Evolutionary conservation across 2,329 filamentous ascomycete species (phyloP), one percentile per base, ranked within the genome.

Genomic region (Claviceps citrina): DNA sequence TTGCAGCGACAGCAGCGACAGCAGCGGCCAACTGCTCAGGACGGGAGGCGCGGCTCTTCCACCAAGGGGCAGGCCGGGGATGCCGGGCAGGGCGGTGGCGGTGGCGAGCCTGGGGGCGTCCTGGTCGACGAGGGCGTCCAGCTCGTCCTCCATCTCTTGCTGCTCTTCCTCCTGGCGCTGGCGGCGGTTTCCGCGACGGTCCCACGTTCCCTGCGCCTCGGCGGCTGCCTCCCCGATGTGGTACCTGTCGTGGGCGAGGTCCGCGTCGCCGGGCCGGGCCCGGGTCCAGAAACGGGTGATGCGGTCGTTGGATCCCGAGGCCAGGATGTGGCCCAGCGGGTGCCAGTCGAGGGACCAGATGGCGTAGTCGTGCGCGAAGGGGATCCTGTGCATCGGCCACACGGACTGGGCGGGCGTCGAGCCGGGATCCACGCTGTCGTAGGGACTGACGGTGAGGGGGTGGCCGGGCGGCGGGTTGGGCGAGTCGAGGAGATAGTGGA

Each of bases 341-440:
- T 98, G 91, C 87, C 91, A 98, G 64, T 95, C 87, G 37, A 98
- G 72, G 15, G 87, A 93, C 91, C 91, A 98, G 47, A 98, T 91
- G 15, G 86, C 85, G 56, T 87, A 93, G 50, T 93, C 84, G 58
- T 98, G 91, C 0, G 91, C 91, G 54, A 80, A 89, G 7, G 82
- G 76, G 25, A 95, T 64, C 52, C 78, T 81, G 64, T 96, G 89
- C 3, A 86, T 85, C 2, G 91, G 91, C 56, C 84, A 84, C 45
- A 98, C 84, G n/a, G 85, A 82, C 59, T 95, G 89, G 0, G 85
- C 78, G 0, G 86, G 79, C 0, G 84, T 81, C 36, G 81, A 84
- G 19, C 74, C 62, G 5, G 85, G 84, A 52, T 94, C 86, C 1
- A 81, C 68, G 46, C 74, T 81, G 57, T 95, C 86, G 57, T 93